Evolutionary conservation across 768 basidiomycete genomes (phyloP).

Genomic region (Auricularia sp.): DNA sequence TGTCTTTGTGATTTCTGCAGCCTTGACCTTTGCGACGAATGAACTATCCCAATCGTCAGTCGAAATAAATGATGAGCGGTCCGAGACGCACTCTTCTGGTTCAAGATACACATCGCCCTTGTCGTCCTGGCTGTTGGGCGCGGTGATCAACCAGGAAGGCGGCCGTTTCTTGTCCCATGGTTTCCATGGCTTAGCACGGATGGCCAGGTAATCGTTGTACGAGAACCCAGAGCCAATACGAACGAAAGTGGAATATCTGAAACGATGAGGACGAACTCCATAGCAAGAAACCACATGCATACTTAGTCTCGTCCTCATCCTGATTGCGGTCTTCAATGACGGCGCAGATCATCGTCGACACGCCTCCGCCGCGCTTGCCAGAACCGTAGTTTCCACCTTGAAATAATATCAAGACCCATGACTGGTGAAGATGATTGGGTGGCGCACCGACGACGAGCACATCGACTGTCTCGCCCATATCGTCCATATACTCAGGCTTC

Average conservation of each 20-base stretch:
- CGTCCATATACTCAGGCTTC: conserved; percentile 85
- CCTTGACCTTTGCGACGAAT: conserved; percentile 89
- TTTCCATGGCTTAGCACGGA: conserved; percentile 76
- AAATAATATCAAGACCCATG: background rate
- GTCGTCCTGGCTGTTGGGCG: conserved; percentile 57
- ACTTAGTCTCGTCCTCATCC: conserved; percentile 48
- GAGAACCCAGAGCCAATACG: conserved; percentile 86
- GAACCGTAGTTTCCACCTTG: conserved; percentile 81
- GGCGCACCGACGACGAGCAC: conserved; percentile 56
- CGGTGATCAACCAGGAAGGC: conserved; percentile 56
- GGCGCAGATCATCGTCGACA: conserved; percentile 84
- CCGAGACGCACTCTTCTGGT: conserved; percentile 61
- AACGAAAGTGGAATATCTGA: conserved; percentile 77
- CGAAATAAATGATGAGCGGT: background rate
- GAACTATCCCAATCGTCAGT: conserved; percentile 42
- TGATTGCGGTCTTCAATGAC: conserved; percentile 63
- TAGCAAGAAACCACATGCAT: conserved; percentile 9
- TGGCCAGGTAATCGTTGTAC: conserved; percentile 77
- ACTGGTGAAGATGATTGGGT: conserved; percentile 34
- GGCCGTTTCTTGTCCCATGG: conserved; percentile 61
- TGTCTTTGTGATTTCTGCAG: conserved; percentile 74
- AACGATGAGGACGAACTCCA: background rate
- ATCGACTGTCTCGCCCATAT: conserved; percentile 88
- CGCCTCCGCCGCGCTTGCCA: conserved; percentile 76
- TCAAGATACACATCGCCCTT: conserved; percentile 87